Percentiles rank a stretch among this genome's conserved stretches.
Conservation (phyloP, 1,139 yeast genomes). For the Torulaspora globosa region DNA sequence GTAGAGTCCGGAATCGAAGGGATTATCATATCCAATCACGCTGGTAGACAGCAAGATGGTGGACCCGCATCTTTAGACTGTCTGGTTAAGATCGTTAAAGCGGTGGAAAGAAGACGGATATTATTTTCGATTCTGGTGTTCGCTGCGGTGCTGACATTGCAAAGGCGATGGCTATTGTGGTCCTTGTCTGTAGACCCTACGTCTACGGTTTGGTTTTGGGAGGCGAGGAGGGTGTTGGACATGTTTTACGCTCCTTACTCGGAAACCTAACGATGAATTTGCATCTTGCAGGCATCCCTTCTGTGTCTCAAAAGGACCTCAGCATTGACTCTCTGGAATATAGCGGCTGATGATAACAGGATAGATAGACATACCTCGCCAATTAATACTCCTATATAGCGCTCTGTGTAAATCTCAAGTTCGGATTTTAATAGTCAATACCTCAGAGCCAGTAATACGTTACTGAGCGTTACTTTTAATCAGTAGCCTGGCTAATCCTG, state of each 20-base stretch:
- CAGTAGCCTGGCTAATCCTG: too few relatives aligned
- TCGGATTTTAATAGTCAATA: too few relatives aligned
- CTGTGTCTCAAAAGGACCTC: slow-evolving; percentile 24
- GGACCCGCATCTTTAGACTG: slow-evolving; percentile 56
- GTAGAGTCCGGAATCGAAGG: slow-evolving; percentile 58
- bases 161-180: slow-evolving; percentile 64
- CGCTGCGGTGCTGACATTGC: slow-evolving; percentile 59
- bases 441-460: too few relatives aligned
- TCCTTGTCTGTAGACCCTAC: slow-evolving; percentile 66
- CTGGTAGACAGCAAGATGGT: slow-evolving; percentile 62
- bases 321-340: slow-evolving; percentile 12
- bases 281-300: slow-evolving; percentile 32
- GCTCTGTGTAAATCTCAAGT: too few relatives aligned
- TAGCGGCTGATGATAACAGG: neutral
- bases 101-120: slow-evolving; percentile 36
- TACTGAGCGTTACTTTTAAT: too few relatives aligned
- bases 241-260: slow-evolving; percentile 38
- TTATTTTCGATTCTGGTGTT: slow-evolving; percentile 51
- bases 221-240: slow-evolving; percentile 68
- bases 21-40: slow-evolving; percentile 59
- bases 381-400: too few relatives aligned
- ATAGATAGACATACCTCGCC: too few relatives aligned
- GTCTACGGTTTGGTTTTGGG: slow-evolving; percentile 62
- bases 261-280: slow-evolving; percentile 47
- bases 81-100: slow-evolving; percentile 50